Evolutionary conservation across 306 rosid genomes (phyloP).

Genomic region (Cucumis melo): DNA sequence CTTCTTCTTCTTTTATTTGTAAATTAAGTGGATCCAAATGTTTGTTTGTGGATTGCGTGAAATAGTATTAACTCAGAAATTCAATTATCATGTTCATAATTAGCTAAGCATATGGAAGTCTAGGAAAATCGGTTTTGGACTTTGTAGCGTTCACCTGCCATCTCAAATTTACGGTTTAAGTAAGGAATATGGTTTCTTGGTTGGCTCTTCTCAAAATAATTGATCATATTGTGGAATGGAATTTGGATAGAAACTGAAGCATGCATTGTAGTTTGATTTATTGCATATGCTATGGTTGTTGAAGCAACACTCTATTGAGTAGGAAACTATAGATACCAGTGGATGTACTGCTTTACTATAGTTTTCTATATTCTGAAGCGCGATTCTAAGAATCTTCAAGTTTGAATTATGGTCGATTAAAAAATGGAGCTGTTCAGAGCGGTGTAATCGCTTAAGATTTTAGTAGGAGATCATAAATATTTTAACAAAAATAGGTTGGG

Average conservation of each 20-base stretch:
- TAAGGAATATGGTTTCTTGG: not conserved
- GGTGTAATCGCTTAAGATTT: not conserved
- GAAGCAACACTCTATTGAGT: not conserved
- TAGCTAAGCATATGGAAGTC: not conserved
- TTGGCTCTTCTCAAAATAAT: not conserved
- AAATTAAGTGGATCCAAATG: not conserved
- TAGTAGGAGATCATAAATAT: not conserved
- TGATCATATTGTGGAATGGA: not conserved
- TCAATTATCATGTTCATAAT: not conserved
- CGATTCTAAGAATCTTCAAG: not conserved
- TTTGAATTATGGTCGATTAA: not conserved
- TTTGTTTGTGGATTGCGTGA: not conserved
- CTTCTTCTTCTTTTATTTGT: not conserved
- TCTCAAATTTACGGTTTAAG: not conserved
- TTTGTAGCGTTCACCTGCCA: not conserved
- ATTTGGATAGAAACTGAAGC: not conserved
- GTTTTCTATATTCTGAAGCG: not conserved
- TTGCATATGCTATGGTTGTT: not conserved
- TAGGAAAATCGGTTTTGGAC: not conserved
- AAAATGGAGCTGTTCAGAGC: not conserved
- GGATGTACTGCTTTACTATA: not conserved
- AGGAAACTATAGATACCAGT: not conserved
- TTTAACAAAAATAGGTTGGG: too few relatives aligned
- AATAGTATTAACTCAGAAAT: not conserved
- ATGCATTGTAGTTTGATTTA: not conserved